Percentiles rank a stretch among this genome's conserved stretches.
These are phyloP conservation scores for Candida tetrigidarum DNA, from an alignment of 1,139 yeast species.

Conservation along the genomic window DNA sequence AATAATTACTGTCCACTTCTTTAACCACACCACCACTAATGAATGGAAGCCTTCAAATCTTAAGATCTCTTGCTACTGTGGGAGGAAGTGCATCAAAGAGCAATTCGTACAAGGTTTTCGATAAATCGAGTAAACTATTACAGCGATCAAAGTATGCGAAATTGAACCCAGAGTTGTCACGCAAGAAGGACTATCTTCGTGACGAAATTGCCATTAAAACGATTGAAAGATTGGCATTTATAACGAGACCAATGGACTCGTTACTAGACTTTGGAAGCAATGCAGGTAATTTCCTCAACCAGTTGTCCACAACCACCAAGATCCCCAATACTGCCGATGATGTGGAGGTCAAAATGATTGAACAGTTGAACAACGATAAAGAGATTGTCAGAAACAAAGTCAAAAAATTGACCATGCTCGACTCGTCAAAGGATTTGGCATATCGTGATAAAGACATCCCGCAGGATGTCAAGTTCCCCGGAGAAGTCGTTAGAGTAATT, in stretches of 20 bases:
- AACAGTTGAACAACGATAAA: conserved; percentile 57
- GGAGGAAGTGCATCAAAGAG: conserved; percentile 22
- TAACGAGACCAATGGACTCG: conserved; percentile 63
- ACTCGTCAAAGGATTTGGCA: conserved; percentile 59
- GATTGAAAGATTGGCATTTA: conserved; percentile 74
- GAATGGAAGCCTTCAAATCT: neutral
- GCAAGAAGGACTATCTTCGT: conserved; percentile 73
- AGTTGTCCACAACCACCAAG: conserved; percentile 36
- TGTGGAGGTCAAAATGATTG: conserved; percentile 31
- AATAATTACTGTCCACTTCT: neutral
- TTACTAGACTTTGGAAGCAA: conserved; percentile 78
- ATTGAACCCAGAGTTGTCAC: conserved; percentile 45
- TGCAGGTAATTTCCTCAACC: conserved; percentile 59
- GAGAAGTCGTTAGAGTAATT: conserved; percentile 50
- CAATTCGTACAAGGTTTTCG: conserved; percentile 59
- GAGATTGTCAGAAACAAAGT: conserved; percentile 54
- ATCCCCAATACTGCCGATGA: conserved; percentile 31
- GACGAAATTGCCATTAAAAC: conserved; percentile 77
- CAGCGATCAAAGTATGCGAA: conserved; percentile 63
- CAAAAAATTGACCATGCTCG: conserved; percentile 66
- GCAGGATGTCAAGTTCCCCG: conserved; percentile 43
- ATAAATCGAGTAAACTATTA: conserved; percentile 58
- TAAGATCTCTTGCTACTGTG: conserved; percentile 28
- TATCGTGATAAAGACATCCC: conserved; percentile 47
- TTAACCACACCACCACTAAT: neutral